Evolutionary conservation across 1,284 basidiomycete genomes (phyloP), one percentile per base, ranked within the genome.

Genomic region (Irpex lacteus): DNA sequence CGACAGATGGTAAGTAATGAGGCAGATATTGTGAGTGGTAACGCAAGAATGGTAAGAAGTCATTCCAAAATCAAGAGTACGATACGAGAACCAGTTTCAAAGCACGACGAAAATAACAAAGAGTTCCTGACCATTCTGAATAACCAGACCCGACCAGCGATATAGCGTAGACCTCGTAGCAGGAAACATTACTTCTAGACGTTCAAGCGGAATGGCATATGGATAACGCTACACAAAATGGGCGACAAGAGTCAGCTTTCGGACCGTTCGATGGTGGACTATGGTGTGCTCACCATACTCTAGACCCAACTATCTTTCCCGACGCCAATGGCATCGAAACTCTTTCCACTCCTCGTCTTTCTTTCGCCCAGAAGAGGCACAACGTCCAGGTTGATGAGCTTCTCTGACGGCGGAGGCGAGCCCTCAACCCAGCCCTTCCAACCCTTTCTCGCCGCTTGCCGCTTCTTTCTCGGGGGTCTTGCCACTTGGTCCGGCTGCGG

Each of bases 341-440:
- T 90, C 78, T 91, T 92, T 62, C 90, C 90, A 69, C 90, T 92
- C 65, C 90, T 79, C 15, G 88, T 89, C 69, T 88, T 83, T 65
- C 91, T 78, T 76, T 91, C 90, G 18, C 62, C 62, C 18, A 86
- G 77, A 32, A 85, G 74, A 19, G 82, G 78, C 59, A 89, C 86
- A 63, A 82, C 79, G 72, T 93, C 86, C 70, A 91, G 83, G 69
- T 92, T 93, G 76, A 91, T 94, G 63, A 91, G 77, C 73, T 89
- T 93, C 70, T 87, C 87, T 21, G 88, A 91, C 6, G 92, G 91
- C 57, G 85, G 88, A 6, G 91, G 89, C 9, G 89, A 91, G 66
- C 89, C 89, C 77, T 91, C 91, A 18, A 92, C 88, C 91, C 91
- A 93, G 60, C 90, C 90, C 77, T 91, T 94, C 86, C 93, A 95